A percentile compares a stretch with the other conserved stretches of the same genome.
Conservation (phyloP, 176 grass and related monocot genomes). For the Carex littledalei region DNA sequence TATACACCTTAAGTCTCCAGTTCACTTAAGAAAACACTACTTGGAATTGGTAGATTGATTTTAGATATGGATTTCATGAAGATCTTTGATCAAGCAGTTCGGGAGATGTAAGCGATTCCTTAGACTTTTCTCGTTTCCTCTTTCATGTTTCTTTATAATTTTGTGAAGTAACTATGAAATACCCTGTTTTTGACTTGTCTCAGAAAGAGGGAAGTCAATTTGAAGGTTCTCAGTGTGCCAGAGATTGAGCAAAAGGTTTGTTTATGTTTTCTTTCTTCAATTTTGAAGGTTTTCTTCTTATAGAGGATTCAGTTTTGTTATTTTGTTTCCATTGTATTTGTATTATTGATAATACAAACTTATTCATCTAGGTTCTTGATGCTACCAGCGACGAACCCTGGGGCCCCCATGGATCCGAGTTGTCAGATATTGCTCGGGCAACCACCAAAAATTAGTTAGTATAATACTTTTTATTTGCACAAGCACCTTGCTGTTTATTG, state of each 20-base stretch:
- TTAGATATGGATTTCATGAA: constrained; percentile 83
- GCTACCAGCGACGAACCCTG: constrained; percentile 72
- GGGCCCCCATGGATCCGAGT: constrained; percentile 68
- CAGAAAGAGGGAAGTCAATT: constrained; percentile 89
- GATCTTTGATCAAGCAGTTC: constrained; percentile 64
- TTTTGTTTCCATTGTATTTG: background rate
- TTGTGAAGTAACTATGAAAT: background rate
- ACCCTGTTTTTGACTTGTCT: background rate
- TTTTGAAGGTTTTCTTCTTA: background rate
- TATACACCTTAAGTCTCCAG: background rate
- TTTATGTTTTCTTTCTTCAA: background rate
- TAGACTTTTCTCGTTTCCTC: background rate
- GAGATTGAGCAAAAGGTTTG: constrained; percentile 87
- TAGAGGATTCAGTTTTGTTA: background rate
- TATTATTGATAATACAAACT: background rate
- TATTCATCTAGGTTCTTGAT: constrained; percentile 57
- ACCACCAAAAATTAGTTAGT: constrained; percentile 42
- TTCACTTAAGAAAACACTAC: background rate
- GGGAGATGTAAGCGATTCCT: constrained; percentile 58
- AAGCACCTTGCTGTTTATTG: background rate
- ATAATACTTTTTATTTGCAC: background rate
- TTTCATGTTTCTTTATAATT: background rate
- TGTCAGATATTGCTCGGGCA: constrained; percentile 59
- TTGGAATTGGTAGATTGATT: background rate
- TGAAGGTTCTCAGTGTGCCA: constrained; percentile 76